These are phyloP conservation scores for sunflower (Helianthus annuus) DNA, from an alignment of 129 eudicot species.

Conservation along the genomic window HanXRQr2.0-SUNRISE NC_035447.2:46426557-46427056, in stretches of 20 bases:
- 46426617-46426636: conserved; percentile 21
- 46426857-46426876: neutral
- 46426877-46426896: neutral
- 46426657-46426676: conserved; percentile 32
- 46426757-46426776: neutral
- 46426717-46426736: conserved; percentile 1
- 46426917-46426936: no score
- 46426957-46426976: no score
- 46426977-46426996: no score
- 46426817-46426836: neutral
- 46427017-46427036: no score
- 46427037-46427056: no score
- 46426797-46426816: neutral
- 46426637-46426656: conserved; percentile 40
- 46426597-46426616: conserved; percentile 34
- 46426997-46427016: no score
- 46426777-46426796: conserved; percentile 4
- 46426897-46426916: no score
- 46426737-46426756: conserved; percentile 12
- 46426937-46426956: no score
- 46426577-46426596: no score
- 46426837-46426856: neutral
- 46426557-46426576: no score
- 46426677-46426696: conserved; percentile 25
- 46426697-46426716: conserved; percentile 24